Evolutionary conservation across 208 protist genomes (phyloP).

Genomic region (Leishmania aethiopica): DNA sequence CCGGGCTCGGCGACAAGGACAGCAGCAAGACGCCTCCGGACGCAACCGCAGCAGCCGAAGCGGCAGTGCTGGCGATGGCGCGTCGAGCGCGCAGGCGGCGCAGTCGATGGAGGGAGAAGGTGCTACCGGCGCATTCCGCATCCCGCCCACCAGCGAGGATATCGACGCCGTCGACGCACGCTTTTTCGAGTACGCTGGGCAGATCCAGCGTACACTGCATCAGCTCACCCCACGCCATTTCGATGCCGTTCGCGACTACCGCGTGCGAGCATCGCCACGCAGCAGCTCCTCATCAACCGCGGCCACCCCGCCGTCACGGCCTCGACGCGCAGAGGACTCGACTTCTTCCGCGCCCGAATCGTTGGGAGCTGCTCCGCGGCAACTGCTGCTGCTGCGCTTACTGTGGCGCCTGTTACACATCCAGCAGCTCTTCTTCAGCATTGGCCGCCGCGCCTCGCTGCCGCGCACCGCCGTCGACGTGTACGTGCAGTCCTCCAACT

Average conservation of each 20-base stretch:
- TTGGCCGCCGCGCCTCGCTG: constrained; percentile 22
- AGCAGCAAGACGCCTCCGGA: neutral
- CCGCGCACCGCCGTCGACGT: constrained; percentile 15
- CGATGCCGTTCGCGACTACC: constrained; percentile 20
- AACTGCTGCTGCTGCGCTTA: constrained; percentile 17
- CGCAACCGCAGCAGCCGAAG: neutral
- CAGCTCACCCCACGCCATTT: constrained; percentile 33
- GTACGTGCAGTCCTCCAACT: constrained; percentile 25
- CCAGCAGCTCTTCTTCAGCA: constrained; percentile 17
- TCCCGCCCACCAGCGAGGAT: neutral
- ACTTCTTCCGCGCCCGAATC: neutral
- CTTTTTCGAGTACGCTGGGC: constrained; percentile 36
- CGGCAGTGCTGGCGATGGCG: neutral
- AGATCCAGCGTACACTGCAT: constrained; percentile 37
- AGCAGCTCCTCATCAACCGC: neutral
- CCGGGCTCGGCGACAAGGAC: constrained; percentile 10
- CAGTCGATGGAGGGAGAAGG: neutral
- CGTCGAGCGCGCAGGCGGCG: neutral
- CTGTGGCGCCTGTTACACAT: constrained; percentile 31
- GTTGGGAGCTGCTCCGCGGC: neutral
- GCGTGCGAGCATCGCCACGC: constrained; percentile 1
- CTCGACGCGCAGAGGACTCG: neutral
- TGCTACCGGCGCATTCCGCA: neutral
- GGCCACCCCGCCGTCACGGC: neutral
- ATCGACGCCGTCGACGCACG: constrained; percentile 31